phyloP scores from a whole-genome alignment of 2,329 filamentous ascomycete species.

The Sphaerulina musiva region DNA sequence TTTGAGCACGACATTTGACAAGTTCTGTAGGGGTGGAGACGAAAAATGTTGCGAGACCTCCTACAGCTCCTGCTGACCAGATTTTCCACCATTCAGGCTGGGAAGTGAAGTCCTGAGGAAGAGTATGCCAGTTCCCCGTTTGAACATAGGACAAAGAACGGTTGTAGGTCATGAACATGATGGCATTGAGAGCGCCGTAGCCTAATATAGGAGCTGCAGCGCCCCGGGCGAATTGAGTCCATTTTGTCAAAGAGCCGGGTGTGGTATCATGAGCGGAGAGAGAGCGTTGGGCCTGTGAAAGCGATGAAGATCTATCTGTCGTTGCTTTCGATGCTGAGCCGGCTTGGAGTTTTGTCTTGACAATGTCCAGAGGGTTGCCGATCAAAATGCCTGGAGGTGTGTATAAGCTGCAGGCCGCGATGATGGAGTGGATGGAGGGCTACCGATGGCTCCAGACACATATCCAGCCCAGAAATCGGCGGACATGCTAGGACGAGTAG shows the following conservation, averaged over 20 bases:
- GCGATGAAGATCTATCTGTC: constrained; percentile 11
- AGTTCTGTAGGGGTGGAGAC: constrained; percentile 85
- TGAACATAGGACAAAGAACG: constrained; percentile 63
- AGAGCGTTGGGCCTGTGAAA: background rate
- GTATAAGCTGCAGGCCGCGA: constrained; percentile 2
- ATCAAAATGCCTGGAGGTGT: constrained; percentile 60
- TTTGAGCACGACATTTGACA: constrained; percentile 80
- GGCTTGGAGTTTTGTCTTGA: constrained; percentile 78
- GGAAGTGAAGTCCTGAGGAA: constrained; percentile 7
- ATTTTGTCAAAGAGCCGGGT: constrained; percentile 12
- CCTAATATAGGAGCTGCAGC: constrained; percentile 79
- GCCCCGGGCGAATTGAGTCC: constrained; percentile 45
- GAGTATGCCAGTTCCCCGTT: constrained; percentile 16
- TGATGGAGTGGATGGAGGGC: background rate
- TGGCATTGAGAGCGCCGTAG: constrained; percentile 74
- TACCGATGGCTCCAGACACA: constrained; percentile 66
- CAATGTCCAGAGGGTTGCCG: constrained; percentile 65
- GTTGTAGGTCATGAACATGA: constrained; percentile 83
- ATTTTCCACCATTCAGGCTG: constrained; percentile 24
- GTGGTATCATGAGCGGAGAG: background rate
- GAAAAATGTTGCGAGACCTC: constrained; percentile 77
- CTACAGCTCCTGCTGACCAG: constrained; percentile 72
- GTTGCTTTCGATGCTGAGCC: constrained; percentile 29
- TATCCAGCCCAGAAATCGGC: constrained; percentile 94
- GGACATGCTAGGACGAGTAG: constrained; percentile 51